Conservation (phyloP, 208 protist genomes). For the Lotmaria passim region DNA sequence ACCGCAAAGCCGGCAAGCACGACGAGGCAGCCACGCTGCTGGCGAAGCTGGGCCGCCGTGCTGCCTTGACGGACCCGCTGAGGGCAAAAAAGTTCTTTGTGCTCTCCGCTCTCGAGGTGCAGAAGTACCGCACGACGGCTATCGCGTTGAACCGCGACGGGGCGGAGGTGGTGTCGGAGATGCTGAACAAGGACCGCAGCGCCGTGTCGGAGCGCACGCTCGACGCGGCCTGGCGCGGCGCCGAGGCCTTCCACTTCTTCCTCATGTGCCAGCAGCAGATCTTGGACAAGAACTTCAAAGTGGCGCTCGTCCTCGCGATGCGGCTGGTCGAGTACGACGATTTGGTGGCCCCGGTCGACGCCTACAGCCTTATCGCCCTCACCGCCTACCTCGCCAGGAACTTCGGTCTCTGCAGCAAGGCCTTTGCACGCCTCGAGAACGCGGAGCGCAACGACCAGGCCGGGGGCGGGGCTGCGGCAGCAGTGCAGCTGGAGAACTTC, state of each 20-base stretch:
- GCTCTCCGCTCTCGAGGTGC: conserved; percentile 95
- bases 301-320: conserved; percentile 86
- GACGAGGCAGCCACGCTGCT: conserved; percentile 94
- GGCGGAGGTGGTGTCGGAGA: conserved; percentile 66
- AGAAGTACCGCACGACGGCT: conserved; percentile 82
- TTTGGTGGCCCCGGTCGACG: conserved; percentile 85
- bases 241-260: conserved; percentile 97
- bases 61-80: conserved; percentile 77
- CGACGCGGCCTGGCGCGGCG: conserved; percentile 92
- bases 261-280: conserved; percentile 93
- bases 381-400: conserved; percentile 93
- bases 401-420: conserved; percentile 93
- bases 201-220: conserved; percentile 76
- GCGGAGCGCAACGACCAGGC: conserved; percentile 80
- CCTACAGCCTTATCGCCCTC: conserved; percentile 95
- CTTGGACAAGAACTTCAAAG: conserved; percentile 67
- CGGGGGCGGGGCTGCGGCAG: conserved; percentile 20
- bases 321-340: conserved; percentile 95
- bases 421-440: conserved; percentile 94
- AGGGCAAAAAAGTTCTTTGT: conserved; percentile 97
- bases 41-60: conserved; percentile 79
- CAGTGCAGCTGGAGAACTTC: conserved; percentile 68
- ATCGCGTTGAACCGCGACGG: conserved; percentile 73
- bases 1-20: conserved; percentile 95
- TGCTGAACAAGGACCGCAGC: conserved; percentile 79